Percentiles rank a stretch among this genome's conserved stretches.
Conservation (phyloP, 352 stramenopile species). For the Globisporangium radiosum region DNA sequence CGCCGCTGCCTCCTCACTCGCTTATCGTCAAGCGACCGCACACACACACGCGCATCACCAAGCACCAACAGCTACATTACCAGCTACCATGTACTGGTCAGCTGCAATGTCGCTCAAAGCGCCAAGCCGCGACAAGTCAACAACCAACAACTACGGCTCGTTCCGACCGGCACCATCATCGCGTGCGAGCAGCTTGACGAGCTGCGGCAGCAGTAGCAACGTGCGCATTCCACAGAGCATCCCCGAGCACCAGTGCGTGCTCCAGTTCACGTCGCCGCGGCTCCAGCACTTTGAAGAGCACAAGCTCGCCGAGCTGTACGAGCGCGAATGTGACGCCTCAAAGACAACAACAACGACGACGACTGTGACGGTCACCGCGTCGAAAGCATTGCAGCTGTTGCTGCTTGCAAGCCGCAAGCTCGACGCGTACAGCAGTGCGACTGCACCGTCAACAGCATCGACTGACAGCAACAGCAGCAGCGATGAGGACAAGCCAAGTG, state of each 20-base stretch:
- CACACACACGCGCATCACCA: neutral
- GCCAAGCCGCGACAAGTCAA: conserved; percentile 16
- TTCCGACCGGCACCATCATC: conserved; percentile 17
- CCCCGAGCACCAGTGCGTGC: conserved; percentile 59
- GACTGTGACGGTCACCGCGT: conserved; percentile 22
- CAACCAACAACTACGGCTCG: conserved; percentile 44
- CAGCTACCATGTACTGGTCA: conserved; percentile 61
- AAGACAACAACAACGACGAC: neutral
- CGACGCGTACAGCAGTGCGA: conserved; percentile 1
- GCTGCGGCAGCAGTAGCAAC: conserved; percentile 16
- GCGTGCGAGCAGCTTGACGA: conserved; percentile 13
- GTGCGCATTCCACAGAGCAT: conserved; percentile 74
- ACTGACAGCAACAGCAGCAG: conserved; percentile 1
- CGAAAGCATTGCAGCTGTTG: conserved; percentile 13
- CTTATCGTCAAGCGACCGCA: neutral
- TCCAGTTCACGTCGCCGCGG: conserved; percentile 48
- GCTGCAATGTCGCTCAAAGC: conserved; percentile 59
- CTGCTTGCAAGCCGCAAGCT: conserved; percentile 14
- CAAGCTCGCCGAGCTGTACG: conserved; percentile 17
- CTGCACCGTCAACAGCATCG: neutral
- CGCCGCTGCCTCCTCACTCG: neutral
- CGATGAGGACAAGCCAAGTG: neutral
- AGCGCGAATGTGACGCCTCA: conserved; percentile 1
- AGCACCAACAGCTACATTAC: conserved; percentile 3
- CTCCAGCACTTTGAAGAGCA: conserved; percentile 15